phyloP scores from a whole-genome alignment of 2,329 filamentous ascomycete genomes.

The Alternaria brassicae region DNA sequence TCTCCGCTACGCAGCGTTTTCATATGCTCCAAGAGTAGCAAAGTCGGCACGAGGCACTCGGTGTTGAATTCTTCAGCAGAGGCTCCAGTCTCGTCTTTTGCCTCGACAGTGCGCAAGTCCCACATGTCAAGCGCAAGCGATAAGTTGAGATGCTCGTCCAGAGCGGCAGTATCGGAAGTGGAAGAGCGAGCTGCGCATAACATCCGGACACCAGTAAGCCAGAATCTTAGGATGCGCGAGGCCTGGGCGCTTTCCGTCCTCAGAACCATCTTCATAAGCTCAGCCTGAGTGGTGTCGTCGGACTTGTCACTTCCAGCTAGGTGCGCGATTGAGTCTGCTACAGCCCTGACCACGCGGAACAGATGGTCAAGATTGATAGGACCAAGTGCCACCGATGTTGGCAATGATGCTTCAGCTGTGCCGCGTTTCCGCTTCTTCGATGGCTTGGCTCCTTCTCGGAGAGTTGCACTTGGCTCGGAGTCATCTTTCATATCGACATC shows the following conservation, averaged over 20 bases:
- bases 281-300: slow-evolving; percentile 35
- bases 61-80: slow-evolving; percentile 48
- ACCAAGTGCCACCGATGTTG: slow-evolving; percentile 24
- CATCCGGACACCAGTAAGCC: slow-evolving; percentile 40
- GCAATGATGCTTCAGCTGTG: slow-evolving; percentile 22
- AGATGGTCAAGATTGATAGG: slow-evolving; percentile 24
- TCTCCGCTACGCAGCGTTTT: slow-evolving; percentile 8
- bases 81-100: slow-evolving; percentile 35
- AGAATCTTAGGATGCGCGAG: slow-evolving; percentile 45
- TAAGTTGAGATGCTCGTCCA: slow-evolving; percentile 28
- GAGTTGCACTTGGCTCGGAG: slow-evolving; percentile 41
- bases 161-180: background rate
- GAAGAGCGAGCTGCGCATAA: slow-evolving; percentile 3
- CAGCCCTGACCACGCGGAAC: slow-evolving; percentile 31
- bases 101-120: slow-evolving; percentile 41
- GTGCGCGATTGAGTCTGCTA: slow-evolving; percentile 29
- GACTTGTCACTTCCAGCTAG: slow-evolving; percentile 19
- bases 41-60: slow-evolving; percentile 47
- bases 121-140: slow-evolving; percentile 42
- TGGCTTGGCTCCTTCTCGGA: slow-evolving; percentile 30
- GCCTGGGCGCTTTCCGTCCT: slow-evolving; percentile 46
- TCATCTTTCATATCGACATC: slow-evolving; percentile 23
- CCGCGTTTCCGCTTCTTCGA: slow-evolving; percentile 49
- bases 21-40: slow-evolving; percentile 36
- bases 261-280: slow-evolving; percentile 48